Evolutionary conservation across 768 basidiomycete genomes (phyloP).

Genomic region (Pulveroboletus sp.): DNA sequence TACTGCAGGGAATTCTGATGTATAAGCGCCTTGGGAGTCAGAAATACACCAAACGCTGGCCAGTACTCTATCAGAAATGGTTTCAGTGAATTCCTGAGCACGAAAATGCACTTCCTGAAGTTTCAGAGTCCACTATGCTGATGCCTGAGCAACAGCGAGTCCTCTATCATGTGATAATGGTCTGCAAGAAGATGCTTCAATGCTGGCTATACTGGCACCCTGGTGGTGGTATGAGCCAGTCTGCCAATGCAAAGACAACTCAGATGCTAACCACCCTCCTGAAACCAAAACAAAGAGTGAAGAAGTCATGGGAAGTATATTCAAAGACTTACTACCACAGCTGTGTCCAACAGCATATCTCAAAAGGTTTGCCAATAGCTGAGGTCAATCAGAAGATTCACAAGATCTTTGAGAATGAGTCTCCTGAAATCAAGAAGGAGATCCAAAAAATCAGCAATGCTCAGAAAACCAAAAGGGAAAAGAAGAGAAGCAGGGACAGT

Average conservation of each 20-base stretch:
- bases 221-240: too few relatives aligned
- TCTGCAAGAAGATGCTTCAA: too few relatives aligned
- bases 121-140: too few relatives aligned
- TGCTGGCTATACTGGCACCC: too few relatives aligned
- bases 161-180: too few relatives aligned
- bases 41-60: not conserved
- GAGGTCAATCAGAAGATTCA: not conserved
- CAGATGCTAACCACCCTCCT: too few relatives aligned
- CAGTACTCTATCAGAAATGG: not conserved
- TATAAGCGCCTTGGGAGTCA: not conserved
- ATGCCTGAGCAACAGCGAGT: too few relatives aligned
- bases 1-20: not conserved
- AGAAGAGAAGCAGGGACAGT: not conserved
- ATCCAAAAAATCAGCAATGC: not conserved
- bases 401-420: not conserved
- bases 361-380: not conserved
- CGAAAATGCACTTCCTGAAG: too few relatives aligned
- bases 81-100: too few relatives aligned
- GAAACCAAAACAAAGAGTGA: too few relatives aligned
- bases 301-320: not conserved
- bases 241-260: too few relatives aligned
- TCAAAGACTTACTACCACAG: not conserved
- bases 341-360: not conserved
- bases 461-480: not conserved
- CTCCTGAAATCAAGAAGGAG: not conserved